Conservation (phyloP, 371 early-diverging fungal species). For the Mucor irregularis region DNA sequence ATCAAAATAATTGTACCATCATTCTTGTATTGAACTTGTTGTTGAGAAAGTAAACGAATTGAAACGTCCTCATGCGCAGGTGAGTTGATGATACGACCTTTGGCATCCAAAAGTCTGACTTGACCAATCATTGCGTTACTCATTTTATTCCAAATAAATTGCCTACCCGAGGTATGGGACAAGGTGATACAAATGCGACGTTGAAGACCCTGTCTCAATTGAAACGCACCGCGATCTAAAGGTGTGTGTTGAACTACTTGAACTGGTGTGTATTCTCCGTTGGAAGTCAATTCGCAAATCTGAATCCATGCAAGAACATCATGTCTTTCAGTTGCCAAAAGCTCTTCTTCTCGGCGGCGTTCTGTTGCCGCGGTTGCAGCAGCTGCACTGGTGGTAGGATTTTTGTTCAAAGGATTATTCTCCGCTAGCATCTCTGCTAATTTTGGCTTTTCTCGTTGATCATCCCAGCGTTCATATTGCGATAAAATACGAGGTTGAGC, state of each 20-base stretch:
- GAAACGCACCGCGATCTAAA: slow-evolving; percentile 65
- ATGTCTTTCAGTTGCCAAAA: slow-evolving; percentile 65
- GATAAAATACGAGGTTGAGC: slow-evolving; percentile 48
- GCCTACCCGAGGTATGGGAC: slow-evolving; percentile 73
- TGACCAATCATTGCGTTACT: slow-evolving; percentile 63
- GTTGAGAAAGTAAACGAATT: slow-evolving; percentile 41
- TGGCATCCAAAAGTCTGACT: slow-evolving; percentile 64
- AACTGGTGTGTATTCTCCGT: slow-evolving; percentile 75
- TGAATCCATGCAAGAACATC: slow-evolving; percentile 73
- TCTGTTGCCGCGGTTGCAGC: slow-evolving; percentile 16
- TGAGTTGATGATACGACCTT: slow-evolving; percentile 60
- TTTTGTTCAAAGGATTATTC: neutral
- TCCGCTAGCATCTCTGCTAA: slow-evolving; percentile 18
- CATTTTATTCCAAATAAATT: slow-evolving; percentile 62
- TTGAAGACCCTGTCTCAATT: slow-evolving; percentile 84
- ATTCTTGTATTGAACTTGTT: slow-evolving; percentile 48
- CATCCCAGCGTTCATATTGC: slow-evolving; percentile 60
- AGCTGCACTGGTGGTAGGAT: neutral
- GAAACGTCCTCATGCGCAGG: slow-evolving; percentile 54
- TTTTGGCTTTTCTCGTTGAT: slow-evolving; percentile 43
- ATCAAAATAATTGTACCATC: slow-evolving; percentile 67
- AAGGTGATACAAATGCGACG: slow-evolving; percentile 71
- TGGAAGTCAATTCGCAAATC: slow-evolving; percentile 65
- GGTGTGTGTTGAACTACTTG: slow-evolving; percentile 59
- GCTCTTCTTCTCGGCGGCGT: slow-evolving; percentile 56